Percentiles rank a stretch among this genome's conserved stretches.
Evolutionary conservation across 768 basidiomycete species (phyloP).

Genomic region (Rhodotorula taiwanensis): DNA sequence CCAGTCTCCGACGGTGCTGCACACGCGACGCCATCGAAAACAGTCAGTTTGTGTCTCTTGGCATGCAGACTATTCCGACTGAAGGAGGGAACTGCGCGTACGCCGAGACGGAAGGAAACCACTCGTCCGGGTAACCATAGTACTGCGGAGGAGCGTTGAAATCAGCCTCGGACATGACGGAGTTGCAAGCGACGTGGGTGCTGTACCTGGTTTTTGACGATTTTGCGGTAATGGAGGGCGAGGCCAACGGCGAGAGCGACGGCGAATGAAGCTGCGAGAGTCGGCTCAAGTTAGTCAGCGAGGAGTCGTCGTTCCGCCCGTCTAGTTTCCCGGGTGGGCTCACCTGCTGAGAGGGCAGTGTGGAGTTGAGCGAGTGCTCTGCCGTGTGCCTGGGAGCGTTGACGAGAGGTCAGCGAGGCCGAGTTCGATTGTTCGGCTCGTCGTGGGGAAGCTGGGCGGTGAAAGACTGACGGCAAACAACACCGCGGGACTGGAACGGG

Average conservation of each 20-base stretch:
- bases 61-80: no score
- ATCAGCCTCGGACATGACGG: not conserved
- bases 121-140: conserved; percentile 72
- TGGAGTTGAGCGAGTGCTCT: not conserved
- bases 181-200: conserved; percentile 4
- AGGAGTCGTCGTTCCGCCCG: not conserved
- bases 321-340: not conserved
- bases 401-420: no score
- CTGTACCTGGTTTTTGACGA: conserved; percentile 70
- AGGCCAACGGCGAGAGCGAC: conserved; percentile 59
- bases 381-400: not conserved
- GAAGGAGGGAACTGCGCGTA: conserved; percentile 10
- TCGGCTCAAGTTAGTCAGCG: not conserved
- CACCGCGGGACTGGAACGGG: no score
- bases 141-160: not conserved
- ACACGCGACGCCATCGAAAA: no score
- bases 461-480: no score
- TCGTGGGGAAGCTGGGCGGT: no score
- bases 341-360: not conserved
- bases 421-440: no score
- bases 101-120: conserved; percentile 72
- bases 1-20: conserved; percentile 75
- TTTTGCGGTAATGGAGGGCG: conserved; percentile 67
- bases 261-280: conserved; percentile 17
- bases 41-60: no score